Conservation (phyloP, 164 flowering plant species). For the Tetrastigma voinierianum region DNA sequence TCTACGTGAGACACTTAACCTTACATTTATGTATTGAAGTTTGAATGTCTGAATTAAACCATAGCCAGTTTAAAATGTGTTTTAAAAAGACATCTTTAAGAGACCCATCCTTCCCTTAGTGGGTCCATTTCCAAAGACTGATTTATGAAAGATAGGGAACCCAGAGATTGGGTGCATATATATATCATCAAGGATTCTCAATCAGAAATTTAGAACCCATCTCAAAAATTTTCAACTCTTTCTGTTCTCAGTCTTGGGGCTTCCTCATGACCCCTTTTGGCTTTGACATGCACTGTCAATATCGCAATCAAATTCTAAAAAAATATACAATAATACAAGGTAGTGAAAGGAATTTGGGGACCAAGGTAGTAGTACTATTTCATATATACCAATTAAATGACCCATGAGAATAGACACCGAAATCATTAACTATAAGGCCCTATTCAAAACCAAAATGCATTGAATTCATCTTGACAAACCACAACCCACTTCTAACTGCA, state of each 20-base stretch:
- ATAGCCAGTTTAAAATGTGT: conserved; percentile 26
- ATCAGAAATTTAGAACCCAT: neutral
- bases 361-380: neutral
- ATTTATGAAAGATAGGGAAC: too few relatives aligned
- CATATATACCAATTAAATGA: neutral
- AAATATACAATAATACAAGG: too few relatives aligned
- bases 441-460: neutral
- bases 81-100: conserved; percentile 30
- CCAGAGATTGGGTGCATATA: too few relatives aligned
- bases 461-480: conserved; percentile 6
- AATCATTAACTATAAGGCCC: neutral
- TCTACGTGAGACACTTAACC: conserved; percentile 19
- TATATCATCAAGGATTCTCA: too few relatives aligned
- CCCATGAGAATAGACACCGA: neutral
- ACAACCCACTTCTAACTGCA: conserved; percentile 16
- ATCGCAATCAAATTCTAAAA: too few relatives aligned
- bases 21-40: conserved; percentile 13
- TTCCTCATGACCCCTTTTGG: neutral
- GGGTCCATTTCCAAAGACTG: conserved; percentile 2
- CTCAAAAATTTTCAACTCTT: neutral
- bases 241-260: neutral
- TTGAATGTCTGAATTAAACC: conserved; percentile 18
- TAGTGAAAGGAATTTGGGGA: neutral
- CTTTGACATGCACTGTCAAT: too few relatives aligned
- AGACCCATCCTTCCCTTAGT: conserved; percentile 18